These are phyloP conservation scores for Groenewaldozyma salmanticensis DNA, from an alignment of 805 yeast species.

Conservation along the genomic window DNA sequence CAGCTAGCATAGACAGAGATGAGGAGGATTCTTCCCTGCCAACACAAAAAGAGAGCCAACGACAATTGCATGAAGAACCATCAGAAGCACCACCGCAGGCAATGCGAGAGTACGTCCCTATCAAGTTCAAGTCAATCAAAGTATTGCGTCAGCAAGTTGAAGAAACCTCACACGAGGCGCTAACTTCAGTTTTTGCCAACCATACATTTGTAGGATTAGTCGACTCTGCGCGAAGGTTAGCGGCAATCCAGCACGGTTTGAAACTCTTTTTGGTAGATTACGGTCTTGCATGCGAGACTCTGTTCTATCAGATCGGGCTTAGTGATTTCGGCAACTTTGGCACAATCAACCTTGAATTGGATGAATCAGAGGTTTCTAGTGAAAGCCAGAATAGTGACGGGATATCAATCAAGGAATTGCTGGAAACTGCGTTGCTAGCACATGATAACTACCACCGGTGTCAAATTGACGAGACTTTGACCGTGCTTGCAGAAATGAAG, in stretches of 20 bases:
- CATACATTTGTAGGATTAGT: slow-evolving; percentile 75
- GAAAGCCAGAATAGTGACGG: slow-evolving; percentile 15
- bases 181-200: slow-evolving; percentile 61
- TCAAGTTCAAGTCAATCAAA: slow-evolving; percentile 31
- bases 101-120: neutral
- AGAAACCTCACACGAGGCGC: slow-evolving; percentile 34
- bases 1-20: neutral
- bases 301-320: slow-evolving; percentile 74
- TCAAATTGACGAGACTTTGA: slow-evolving; percentile 17
- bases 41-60: slow-evolving; percentile 2
- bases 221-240: slow-evolving; percentile 57
- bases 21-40: neutral
- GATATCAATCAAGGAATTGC: slow-evolving; percentile 29
- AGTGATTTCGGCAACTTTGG: slow-evolving; percentile 81
- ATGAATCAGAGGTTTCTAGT: neutral
- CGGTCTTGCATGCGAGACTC: slow-evolving; percentile 52
- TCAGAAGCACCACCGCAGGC: neutral
- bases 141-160: slow-evolving; percentile 46
- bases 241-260: slow-evolving; percentile 79
- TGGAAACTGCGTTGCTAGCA: slow-evolving; percentile 20
- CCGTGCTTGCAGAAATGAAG: slow-evolving; percentile 38
- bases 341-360: slow-evolving; percentile 24
- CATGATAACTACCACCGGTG: neutral
- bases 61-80: slow-evolving; percentile 2
- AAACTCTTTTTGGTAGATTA: slow-evolving; percentile 73